Conservation (phyloP, 2,329 filamentous ascomycete species). For the Alternaria triticina region DNA sequence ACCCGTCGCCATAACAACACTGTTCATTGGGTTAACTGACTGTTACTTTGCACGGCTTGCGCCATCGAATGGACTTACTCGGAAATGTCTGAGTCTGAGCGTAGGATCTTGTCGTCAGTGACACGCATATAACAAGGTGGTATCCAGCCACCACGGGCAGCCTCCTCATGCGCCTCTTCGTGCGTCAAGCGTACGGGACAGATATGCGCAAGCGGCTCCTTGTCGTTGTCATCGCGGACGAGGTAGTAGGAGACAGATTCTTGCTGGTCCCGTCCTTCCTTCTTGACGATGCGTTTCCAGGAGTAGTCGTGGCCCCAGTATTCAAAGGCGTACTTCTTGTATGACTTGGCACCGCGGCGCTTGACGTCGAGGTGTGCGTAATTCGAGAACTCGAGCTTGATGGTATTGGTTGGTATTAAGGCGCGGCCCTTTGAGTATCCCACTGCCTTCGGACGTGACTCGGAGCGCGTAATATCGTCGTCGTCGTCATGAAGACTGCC, state of each 20-base stretch:
- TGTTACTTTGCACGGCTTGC: constrained; percentile 5
- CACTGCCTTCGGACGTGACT: constrained; percentile 40
- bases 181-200: constrained; percentile 78
- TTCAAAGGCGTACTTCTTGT: constrained; percentile 86
- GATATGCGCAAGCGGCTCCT: constrained; percentile 77
- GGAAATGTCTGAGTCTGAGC: constrained; percentile 77
- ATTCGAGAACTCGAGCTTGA: constrained; percentile 95
- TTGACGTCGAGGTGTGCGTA: constrained; percentile 90
- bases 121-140: constrained; percentile 92
- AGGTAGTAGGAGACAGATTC: constrained; percentile 80
- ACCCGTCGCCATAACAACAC: constrained; percentile 88
- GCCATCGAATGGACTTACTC: constrained; percentile 68
- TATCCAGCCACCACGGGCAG: constrained; percentile 83
- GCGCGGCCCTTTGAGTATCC: constrained; percentile 49
- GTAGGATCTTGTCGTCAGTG: constrained; percentile 73
- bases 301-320: constrained; percentile 89
- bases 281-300: constrained; percentile 78
- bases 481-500: constrained; percentile 23
- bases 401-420: constrained; percentile 71
- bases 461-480: constrained; percentile 16
- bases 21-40: constrained; percentile 49
- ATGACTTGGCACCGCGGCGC: constrained; percentile 68
- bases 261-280: constrained; percentile 62
- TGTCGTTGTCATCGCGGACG: constrained; percentile 68
- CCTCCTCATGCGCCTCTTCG: constrained; percentile 73